Evolutionary conservation across 495 filamentous ascomycete genomes (phyloP), one percentile per base, ranked within the genome.

Genomic region (Pseudevernia furfuracea): DNA sequence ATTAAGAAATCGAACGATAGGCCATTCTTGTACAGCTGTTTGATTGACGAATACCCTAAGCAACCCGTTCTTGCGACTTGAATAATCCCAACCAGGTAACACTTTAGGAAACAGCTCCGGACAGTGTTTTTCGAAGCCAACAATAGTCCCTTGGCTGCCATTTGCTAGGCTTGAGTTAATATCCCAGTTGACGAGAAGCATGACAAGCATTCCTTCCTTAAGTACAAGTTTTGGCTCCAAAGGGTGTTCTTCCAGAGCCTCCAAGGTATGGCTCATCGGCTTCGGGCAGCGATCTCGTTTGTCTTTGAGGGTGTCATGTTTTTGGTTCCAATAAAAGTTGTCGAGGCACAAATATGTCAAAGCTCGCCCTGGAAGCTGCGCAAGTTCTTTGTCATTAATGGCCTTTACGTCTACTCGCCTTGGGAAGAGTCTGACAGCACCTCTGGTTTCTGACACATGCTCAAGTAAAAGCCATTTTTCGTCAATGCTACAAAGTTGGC

Each of bases 391-490:
- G 19, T 71, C 66, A 66, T 84, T 81, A 36, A 76, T 69, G 4
- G 59, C 25, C 37, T 65, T 58, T 28, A 82, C 82, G 38, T 79
- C 75, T 11, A 67, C 69, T 23, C 72, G 72, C 21, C 70, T 77
- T 0, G 79, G 72, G 44, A 79, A 82, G 0, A 85, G 72, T 60
- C 70, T 78, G 11, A 80, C 75, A 4, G 81, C 81, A 48, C 77
- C 74, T 1, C 69, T 62, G 0, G 75, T 77, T 34, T 73, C 68
- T 37, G 77, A 79, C 0, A 70, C 39, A 61, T 79, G 81, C 34
- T 80, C 69, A 70, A 81, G 75, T 6, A 86, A 71, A 3, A 79
- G 66, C 9, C 80, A 61, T 17, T 73, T 70, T 10, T 84, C 80
- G 0, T 66, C 65, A 0, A 17, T n/a, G 17, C 60, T 70, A 6